Evolutionary conservation across 2,329 filamentous ascomycete genomes (phyloP), one percentile per base, ranked within the genome.

Genomic region (Colletotrichum aenigma): DNA sequence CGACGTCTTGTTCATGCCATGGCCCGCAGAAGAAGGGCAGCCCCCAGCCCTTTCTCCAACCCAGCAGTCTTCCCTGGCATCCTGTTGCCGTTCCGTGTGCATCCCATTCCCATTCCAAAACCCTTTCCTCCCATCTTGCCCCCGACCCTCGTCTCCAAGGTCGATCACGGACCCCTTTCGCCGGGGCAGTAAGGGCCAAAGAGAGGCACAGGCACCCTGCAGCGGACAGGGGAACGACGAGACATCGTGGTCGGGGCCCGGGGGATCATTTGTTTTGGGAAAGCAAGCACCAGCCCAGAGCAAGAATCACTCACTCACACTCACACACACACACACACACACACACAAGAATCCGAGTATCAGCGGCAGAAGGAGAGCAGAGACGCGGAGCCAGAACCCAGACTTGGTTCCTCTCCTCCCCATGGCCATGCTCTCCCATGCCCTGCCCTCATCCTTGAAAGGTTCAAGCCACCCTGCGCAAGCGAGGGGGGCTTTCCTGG

Each of bases 121-220:
- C 64, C 58, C 43, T 66, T 65, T 56, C 58, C 72, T 75, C 36
- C 62, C 67, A 67, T 67, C 72, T 77, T 28, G 26, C 65, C 13
- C 70, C 60, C 58, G 60, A 60, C 71, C 66, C 67, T 74, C 66
- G 71, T 71, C 65, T 66, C 66, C 36, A 61, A 74, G 67, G 76
- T 77, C 76, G 76, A 78, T 78, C 76, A 77, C 77, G 69, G 75
- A 77, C 77, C 77, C 75, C 69, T 68, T 61, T 34, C 15, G 36
- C 74, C 60, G 60, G 76, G 61, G 70, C 43, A 65, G 70, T 34
- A 13, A 38, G 66, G 26, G 73, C 38, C 52, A 75, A 65, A 67
- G 70, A 75, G 61, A 66, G 76, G 66, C 69, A 60, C 62, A 70
- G 66, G 69, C 72, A 64, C 62, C 68, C 66, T 71, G 72, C 68